Base-by-base conservation (phyloP, 1,139 yeast genomes). In the Kodamaea sp. region DNA sequence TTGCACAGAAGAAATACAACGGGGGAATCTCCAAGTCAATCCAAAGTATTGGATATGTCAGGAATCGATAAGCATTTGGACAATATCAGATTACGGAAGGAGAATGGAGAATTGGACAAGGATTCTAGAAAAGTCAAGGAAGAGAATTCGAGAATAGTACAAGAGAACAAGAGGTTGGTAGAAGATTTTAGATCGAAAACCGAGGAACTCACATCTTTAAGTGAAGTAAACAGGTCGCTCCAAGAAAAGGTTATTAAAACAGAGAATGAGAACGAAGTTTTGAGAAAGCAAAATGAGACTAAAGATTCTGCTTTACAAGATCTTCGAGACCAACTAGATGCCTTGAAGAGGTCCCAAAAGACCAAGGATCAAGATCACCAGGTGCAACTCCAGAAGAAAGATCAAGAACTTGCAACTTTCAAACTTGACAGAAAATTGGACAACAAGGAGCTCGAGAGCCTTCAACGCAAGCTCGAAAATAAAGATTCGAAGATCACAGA, bases 11-110 rank as follows among this genome's bases (percentile, higher is more conserved):
- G 44, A 8, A 28, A 41, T 15, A 37, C 45, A 12, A 32, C 38
- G 2, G 35, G 29, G 2, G 35, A 39, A 13, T 35, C 47, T 3
- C 33, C 42, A 4, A 26, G 29, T 3, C 48, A 38, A 15, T 47
- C 57, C 4, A 55, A 51, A 24, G 48, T 51, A 1, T 50, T 68
- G 28, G 73, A 67, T 43, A 56, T 72, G 1, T 59, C 73, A 1
- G 56, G 52, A 3, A 65, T 70, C 15, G 76, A 70, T 43, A 70
- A 66, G 41, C 75, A 70, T 39, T 50, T 70, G 37, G 75, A 70
- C 35, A 68, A 69, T 39, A 61, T 70, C 7, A 51, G 73, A 27
- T 53, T 69, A 16, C 55, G 57, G 31, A 60, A 57, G 34, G 67
- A 61, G 30, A 61, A 57, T 37, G 42, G 46, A 6, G 63, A 59